A percentile compares a stretch with the other conserved stretches of the same genome.
Conservation (phyloP, 352 stramenopile species). For the Pythium inflatum region DNA sequence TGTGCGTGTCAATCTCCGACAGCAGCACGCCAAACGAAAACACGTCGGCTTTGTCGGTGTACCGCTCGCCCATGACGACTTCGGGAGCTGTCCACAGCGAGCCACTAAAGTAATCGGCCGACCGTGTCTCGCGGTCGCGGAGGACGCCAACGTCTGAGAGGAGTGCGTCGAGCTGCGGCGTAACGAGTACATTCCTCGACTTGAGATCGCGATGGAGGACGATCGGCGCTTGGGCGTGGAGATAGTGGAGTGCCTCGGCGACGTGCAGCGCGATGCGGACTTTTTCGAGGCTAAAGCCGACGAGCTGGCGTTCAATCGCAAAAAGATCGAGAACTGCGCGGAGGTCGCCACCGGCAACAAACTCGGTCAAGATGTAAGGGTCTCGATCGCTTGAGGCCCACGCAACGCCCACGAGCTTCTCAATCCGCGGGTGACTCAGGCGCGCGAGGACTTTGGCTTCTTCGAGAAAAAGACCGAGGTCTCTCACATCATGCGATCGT, state of each 20-base stretch:
- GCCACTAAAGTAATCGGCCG: conserved; percentile 7
- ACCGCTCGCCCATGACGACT: conserved; percentile 39
- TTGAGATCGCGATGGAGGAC: conserved; percentile 28
- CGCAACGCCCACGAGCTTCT: conserved; percentile 29
- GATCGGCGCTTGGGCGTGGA: conserved; percentile 2
- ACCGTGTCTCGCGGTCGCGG: conserved; percentile 28
- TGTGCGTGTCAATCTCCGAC: conserved; percentile 28
- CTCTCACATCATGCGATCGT: background rate
- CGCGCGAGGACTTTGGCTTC: conserved; percentile 41
- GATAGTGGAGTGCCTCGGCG: conserved; percentile 20
- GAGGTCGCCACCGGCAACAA: conserved; percentile 2
- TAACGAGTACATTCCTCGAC: conserved; percentile 47
- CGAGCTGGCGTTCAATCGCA: conserved; percentile 10
- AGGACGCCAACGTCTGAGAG: conserved; percentile 46
- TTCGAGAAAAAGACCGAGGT: background rate
- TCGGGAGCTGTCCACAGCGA: conserved; percentile 17
- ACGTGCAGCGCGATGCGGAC: conserved; percentile 39
- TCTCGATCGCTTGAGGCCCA: conserved; percentile 15
- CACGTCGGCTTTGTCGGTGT: conserved; percentile 26
- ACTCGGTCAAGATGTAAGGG: conserved; percentile 43
- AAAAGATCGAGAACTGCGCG: conserved; percentile 32
- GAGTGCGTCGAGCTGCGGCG: conserved; percentile 35
- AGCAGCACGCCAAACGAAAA: conserved; percentile 23
- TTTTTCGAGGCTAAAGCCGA: conserved; percentile 40
- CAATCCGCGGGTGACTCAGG: conserved; percentile 60